These are phyloP conservation scores for Diaporthe longicolla DNA, from an alignment of 2,329 filamentous ascomycete genomes.

Conservation along the genomic window DNA sequence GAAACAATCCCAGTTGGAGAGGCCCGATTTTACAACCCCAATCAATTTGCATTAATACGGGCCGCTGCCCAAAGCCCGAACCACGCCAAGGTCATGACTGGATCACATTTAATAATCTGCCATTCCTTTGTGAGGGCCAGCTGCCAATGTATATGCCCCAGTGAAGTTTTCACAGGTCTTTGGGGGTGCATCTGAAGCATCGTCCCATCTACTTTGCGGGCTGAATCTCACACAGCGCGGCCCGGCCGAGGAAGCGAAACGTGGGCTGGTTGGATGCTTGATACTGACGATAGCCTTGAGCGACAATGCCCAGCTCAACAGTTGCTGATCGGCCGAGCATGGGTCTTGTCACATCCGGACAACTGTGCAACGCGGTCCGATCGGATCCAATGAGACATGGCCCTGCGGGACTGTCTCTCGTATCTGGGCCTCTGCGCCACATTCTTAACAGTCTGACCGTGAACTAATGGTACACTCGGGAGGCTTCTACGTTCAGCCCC, in stretches of 20 bases:
- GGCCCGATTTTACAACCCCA: conserved; percentile 26
- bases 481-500: background rate
- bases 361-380: conserved; percentile 4
- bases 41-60: conserved; percentile 30
- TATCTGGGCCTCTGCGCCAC: conserved; percentile 25
- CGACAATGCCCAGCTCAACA: background rate
- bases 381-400: background rate
- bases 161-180: background rate
- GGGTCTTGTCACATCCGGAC: background rate
- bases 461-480: background rate
- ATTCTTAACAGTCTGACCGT: background rate
- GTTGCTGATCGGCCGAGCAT: background rate
- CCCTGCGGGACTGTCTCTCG: conserved; percentile 21
- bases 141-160: no score
- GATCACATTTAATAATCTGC: background rate
- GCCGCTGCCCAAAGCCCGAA: conserved; percentile 29
- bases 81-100: conserved; percentile 10
- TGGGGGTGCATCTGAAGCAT: conserved; percentile 3
- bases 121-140: conserved; percentile 6
- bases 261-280: background rate
- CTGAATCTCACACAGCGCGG: conserved; percentile 1
- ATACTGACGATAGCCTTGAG: background rate
- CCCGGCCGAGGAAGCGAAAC: background rate
- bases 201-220: background rate
- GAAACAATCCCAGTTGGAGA: conserved; percentile 26